phyloP scores from a whole-genome alignment of 306 rosid species.

The Cucumis cinereus region DNA sequence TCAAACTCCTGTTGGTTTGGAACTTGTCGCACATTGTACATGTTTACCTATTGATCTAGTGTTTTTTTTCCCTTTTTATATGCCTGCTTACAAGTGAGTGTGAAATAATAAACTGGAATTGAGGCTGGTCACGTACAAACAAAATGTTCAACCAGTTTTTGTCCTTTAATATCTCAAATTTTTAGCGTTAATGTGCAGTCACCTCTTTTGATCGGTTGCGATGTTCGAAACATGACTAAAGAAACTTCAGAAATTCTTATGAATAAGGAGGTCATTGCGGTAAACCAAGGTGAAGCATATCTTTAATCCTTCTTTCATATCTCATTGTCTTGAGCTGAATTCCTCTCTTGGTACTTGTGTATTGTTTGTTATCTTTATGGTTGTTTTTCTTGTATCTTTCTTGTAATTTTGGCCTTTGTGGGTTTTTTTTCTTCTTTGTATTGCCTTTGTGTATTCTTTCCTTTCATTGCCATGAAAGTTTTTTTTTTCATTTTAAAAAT shows the following conservation, averaged over 20 bases:
- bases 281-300: constrained; percentile 61
- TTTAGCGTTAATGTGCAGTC: constrained; percentile 46
- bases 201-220: constrained; percentile 81
- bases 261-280: constrained; percentile 71
- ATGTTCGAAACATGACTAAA: constrained; percentile 60
- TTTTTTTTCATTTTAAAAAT: too few relatives aligned
- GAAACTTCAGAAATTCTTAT: constrained; percentile 60
- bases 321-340: too few relatives aligned
- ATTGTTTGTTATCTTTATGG: too few relatives aligned
- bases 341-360: too few relatives aligned
- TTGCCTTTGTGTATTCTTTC: too few relatives aligned
- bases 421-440: too few relatives aligned
- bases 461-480: too few relatives aligned
- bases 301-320: background rate
- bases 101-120: background rate
- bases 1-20: background rate
- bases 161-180: background rate
- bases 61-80: background rate
- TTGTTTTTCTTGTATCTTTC: too few relatives aligned
- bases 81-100: background rate
- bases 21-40: background rate
- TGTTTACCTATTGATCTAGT: background rate
- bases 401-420: too few relatives aligned
- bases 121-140: background rate
- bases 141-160: background rate